A percentile compares a stretch with the other conserved stretches of the same genome.
Evolutionary conservation across 345 rosid genomes (phyloP).

Genomic region (Eutrema heterophyllum): DNA sequence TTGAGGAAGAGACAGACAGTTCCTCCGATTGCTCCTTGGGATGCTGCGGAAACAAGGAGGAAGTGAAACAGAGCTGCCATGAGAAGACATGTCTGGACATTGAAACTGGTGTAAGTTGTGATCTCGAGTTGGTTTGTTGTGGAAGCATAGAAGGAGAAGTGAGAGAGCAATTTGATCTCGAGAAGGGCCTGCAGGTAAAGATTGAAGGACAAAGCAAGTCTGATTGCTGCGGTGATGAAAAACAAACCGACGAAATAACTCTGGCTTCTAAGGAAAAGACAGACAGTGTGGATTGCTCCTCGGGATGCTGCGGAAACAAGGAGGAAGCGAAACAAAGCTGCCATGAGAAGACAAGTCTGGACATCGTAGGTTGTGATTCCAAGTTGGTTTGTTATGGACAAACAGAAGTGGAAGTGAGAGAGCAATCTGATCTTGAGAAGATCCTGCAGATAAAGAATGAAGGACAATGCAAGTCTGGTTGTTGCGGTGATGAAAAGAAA

Average conservation of each 20-base stretch:
- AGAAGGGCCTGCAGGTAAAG: not conserved
- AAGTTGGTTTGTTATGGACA: conserved; percentile 22
- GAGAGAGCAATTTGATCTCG: not conserved
- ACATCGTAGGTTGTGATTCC: conserved; percentile 4
- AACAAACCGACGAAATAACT: conserved; percentile 12
- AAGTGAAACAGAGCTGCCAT: not conserved
- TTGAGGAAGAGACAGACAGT: conserved; percentile 3
- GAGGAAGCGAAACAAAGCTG: not conserved
- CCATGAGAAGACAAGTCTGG: conserved; percentile 3
- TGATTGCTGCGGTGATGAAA: conserved; percentile 16
- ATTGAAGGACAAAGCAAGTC: conserved; percentile 7
- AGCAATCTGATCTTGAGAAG: not conserved
- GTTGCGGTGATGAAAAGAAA: conserved; percentile 5
- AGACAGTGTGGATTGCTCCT: not conserved
- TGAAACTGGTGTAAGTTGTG: conserved; percentile 11
- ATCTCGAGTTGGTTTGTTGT: conserved; percentile 16
- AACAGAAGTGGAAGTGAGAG: not conserved
- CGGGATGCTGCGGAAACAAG: conserved; percentile 1
- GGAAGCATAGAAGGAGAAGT: not conserved
- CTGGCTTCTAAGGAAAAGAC: conserved; percentile 14
- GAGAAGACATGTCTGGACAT: not conserved
- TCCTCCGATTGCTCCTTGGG: not conserved
- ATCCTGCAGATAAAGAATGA: not conserved
- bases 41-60: not conserved
- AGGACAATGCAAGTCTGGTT: conserved; percentile 1